Conservation (phyloP, 164 flowering plant species). For the Chimonanthus praecox region DNA sequence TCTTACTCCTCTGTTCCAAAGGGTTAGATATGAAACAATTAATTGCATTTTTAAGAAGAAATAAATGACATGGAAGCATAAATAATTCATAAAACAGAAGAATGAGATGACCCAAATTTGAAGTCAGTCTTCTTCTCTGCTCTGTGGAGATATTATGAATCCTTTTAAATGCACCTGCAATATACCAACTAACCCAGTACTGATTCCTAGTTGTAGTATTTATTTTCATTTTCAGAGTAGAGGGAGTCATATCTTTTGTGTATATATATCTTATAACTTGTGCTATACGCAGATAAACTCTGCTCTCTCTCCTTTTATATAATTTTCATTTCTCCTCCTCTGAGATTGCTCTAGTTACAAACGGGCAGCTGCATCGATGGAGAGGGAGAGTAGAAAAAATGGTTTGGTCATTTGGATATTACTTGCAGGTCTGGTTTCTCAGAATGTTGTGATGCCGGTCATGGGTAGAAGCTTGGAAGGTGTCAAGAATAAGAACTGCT, state of each 20-base stretch:
- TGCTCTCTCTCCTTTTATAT: not conserved
- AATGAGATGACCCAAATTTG: not conserved
- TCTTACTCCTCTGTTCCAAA: too few relatives aligned
- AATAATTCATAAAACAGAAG: too few relatives aligned
- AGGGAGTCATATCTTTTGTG: not conserved
- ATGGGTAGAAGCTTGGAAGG: slow-evolving; percentile 24
- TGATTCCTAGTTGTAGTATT: slow-evolving; percentile 40
- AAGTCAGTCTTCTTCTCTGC: not conserved
- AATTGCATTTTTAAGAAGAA: too few relatives aligned
- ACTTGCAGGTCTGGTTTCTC: slow-evolving; percentile 38
- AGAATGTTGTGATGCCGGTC: slow-evolving; percentile 37
- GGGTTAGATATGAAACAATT: too few relatives aligned
- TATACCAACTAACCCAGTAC: slow-evolving; percentile 52
- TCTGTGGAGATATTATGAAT: not conserved
- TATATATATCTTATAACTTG: slow-evolving; percentile 12
- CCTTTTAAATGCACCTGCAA: slow-evolving; percentile 52
- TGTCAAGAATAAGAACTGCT: slow-evolving; percentile 40
- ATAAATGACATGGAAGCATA: too few relatives aligned
- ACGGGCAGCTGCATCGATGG: slow-evolving; percentile 18
- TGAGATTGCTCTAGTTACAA: not conserved
- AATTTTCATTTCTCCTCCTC: slow-evolving; percentile 3
- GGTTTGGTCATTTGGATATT: slow-evolving; percentile 21
- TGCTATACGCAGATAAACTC: slow-evolving; percentile 1
- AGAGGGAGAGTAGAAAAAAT: slow-evolving; percentile 19
- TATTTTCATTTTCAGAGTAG: slow-evolving; percentile 25